A percentile compares a stretch with the other conserved stretches of the same genome.
These are phyloP conservation scores for Solanum pimpinellifolium DNA, from an alignment of 257 asterid genomes.

Conservation along the genomic window DNA sequence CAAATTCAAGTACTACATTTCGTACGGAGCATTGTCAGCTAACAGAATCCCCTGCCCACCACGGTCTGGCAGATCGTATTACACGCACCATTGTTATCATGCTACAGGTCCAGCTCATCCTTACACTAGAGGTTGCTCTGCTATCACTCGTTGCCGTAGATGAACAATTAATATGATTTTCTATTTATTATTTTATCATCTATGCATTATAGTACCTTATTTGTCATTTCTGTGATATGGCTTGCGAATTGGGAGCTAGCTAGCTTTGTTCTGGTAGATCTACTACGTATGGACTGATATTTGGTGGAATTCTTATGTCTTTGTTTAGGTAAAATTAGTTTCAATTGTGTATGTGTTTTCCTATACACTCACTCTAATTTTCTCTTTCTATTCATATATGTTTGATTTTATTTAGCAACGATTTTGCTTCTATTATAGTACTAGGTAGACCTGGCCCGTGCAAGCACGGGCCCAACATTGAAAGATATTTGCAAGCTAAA, in stretches of 20 bases:
- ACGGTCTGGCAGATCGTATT: constrained; percentile 78
- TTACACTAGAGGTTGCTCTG: constrained; percentile 71
- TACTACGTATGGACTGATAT: not conserved
- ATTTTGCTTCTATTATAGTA: not conserved
- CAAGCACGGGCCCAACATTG: too few relatives aligned
- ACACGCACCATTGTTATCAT: constrained; percentile 56
- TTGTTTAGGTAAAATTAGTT: not conserved
- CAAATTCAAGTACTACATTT: constrained; percentile 36
- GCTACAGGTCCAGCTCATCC: constrained; percentile 72
- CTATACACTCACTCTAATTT: not conserved
- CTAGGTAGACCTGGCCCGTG: too few relatives aligned
- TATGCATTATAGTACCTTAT: not conserved
- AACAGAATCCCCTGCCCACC: constrained; percentile 75
- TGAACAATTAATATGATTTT: not conserved
- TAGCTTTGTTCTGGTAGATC: not conserved
- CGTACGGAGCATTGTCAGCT: constrained; percentile 68
- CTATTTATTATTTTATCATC: not conserved
- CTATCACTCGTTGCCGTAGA: constrained; percentile 74
- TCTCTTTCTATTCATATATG: not conserved
- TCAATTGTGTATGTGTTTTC: not conserved
- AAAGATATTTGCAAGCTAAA: too few relatives aligned
- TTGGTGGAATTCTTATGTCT: not conserved
- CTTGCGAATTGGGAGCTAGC: not conserved
- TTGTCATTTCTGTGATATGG: not conserved
- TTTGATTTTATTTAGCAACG: not conserved